Base-by-base conservation (phyloP, 225 moss, liverwort and hornwort genomes). In the Bryum argenteum region DNA sequence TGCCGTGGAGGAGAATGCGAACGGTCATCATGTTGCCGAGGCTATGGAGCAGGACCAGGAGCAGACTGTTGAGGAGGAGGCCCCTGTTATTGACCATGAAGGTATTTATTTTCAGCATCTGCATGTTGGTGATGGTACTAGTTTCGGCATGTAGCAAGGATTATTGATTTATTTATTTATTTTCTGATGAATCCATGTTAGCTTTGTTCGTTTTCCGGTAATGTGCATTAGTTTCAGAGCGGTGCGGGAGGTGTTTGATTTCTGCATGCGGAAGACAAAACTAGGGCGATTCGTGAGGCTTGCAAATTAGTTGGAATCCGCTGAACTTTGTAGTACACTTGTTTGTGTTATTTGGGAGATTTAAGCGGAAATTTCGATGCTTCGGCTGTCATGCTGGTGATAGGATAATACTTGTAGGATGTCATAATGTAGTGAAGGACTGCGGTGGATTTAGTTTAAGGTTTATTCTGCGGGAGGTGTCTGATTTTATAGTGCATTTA, bases 1-100 rank as follows among this genome's bases (percentile, higher is more conserved):
- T 7, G 74, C 72, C 8, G 69, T 55, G 43, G 89, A 83, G 26
- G 85, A 81, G 26, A 80, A 73, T 66, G 89, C 80, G 10, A 95
- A 95, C 41, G 94, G 92, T 1, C 79, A 80, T 61, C 82, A 80
- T 45, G 85, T 72, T 22, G 70, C 18, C 16, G 85, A 66, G 11
- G 76, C 43, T 9, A 60, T 57, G 43, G 82, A 67, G 20, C 68
- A 70, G 52, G 71, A 17, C 20, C 48, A 58, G 17, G 67, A n/a
- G 40, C 75, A 44, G 58, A 33, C 45, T 18, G 43, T 20, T 0
- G 79, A 77, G 12, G 94, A 87, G 1, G 71, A 61, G 41, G 81
- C 74, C 43, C 48, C 72, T 51, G 60, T 73, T 42, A 76, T 79
- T 8, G 90, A 92, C 75, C 78, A 71, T 47, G 92, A 79, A 83